Conservation (phyloP, 163 green algal species). For the Prototheca cutis region DNA sequence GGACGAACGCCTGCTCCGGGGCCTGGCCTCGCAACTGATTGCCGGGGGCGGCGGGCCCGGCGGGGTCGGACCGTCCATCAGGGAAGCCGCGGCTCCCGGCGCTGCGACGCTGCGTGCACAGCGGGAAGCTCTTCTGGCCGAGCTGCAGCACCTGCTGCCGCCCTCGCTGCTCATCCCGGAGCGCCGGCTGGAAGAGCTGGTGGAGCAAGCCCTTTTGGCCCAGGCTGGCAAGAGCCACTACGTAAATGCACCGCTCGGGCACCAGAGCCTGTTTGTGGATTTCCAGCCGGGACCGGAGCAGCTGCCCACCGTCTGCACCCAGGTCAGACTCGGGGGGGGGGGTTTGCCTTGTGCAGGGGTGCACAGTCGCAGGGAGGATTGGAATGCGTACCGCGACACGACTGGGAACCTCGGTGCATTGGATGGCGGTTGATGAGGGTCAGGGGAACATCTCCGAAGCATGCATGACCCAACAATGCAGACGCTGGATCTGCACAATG, state of each 20-base stretch:
- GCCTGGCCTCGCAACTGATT: conserved; percentile 38
- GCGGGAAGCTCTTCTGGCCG: conserved; percentile 25
- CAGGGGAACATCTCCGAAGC: too few relatives aligned
- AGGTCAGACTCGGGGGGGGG: too few relatives aligned
- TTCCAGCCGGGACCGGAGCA: conserved; percentile 24
- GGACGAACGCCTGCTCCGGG: conserved; percentile 44
- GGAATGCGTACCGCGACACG: too few relatives aligned
- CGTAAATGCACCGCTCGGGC: conserved; percentile 46
- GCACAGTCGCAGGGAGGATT: too few relatives aligned
- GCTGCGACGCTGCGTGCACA: background rate
- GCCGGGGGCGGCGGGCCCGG: conserved; percentile 8
- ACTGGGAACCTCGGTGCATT: too few relatives aligned
- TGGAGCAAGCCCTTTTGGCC: conserved; percentile 67
- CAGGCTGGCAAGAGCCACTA: conserved; percentile 56
- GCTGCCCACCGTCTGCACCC: conserved; percentile 34
- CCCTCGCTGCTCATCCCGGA: conserved; percentile 65
- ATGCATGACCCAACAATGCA: too few relatives aligned
- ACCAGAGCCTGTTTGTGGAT: conserved; percentile 56
- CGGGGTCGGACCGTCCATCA: too few relatives aligned
- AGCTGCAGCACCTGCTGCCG: conserved; percentile 53
- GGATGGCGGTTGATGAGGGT: too few relatives aligned
- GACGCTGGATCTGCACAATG: conserved; percentile 63
- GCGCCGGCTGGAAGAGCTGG: conserved; percentile 59
- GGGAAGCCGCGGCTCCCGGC: too few relatives aligned
- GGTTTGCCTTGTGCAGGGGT: too few relatives aligned